These are phyloP conservation scores for Lyophyllum semitale DNA, from an alignment of 768 basidiomycete genomes.

Conservation along the genomic window DNA sequence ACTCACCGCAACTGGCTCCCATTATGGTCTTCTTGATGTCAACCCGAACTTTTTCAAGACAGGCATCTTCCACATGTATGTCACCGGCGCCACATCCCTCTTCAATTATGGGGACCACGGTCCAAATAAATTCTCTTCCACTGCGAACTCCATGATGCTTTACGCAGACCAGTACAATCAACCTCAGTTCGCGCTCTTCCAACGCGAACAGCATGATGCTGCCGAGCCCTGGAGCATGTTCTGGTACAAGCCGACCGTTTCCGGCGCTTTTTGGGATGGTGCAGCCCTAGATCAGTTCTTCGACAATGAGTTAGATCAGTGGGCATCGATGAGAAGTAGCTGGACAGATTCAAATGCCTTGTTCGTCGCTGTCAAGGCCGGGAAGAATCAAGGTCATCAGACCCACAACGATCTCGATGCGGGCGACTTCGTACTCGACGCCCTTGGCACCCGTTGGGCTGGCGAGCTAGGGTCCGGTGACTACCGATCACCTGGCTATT, in stretches of 20 bases:
- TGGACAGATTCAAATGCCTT: conserved; percentile 89
- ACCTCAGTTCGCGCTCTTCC: conserved; percentile 82
- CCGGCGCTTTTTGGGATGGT: conserved; percentile 92
- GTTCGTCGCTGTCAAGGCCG: conserved; percentile 89
- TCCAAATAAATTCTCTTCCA: conserved; percentile 94
- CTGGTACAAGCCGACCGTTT: conserved; percentile 87
- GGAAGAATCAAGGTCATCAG: conserved; percentile 79
- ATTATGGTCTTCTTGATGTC: conserved; percentile 67
- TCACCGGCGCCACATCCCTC: conserved; percentile 78
- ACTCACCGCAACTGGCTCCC: conserved; percentile 81
- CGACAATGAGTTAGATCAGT: conserved; percentile 68
- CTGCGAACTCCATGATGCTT: conserved; percentile 85
- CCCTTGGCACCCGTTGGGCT: conserved; percentile 90
- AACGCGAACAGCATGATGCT: conserved; percentile 85
- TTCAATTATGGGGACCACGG: conserved; percentile 87
- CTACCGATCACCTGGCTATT: conserved; percentile 77
- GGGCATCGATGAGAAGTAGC: conserved; percentile 89
- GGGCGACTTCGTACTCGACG: conserved; percentile 96
- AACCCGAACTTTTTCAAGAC: conserved; percentile 77
- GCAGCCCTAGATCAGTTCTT: conserved; percentile 84
- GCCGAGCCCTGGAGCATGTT: conserved; percentile 85
- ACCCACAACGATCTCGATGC: conserved; percentile 94
- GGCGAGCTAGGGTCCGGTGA: conserved; percentile 92
- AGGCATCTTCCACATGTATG: conserved; percentile 89
- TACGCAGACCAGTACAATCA: conserved; percentile 70